These are phyloP conservation scores for Tetragonia tetragonoides DNA, from an alignment of 148 eudicot species.

Conservation along the genomic window DNA sequence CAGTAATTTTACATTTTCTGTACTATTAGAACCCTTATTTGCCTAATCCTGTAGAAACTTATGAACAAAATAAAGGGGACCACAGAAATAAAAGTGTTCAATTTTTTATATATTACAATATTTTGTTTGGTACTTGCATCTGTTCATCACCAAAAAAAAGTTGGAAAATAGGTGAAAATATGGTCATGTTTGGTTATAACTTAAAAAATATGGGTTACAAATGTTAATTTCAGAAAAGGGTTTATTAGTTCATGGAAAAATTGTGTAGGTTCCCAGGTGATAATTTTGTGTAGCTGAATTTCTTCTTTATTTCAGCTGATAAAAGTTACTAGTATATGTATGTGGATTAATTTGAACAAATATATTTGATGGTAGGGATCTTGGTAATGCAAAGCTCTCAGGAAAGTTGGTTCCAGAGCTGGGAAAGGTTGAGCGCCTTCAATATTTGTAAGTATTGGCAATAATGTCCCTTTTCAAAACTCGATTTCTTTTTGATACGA, in stretches of 20 bases:
- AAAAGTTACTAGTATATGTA: background rate
- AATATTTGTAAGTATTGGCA: slow-evolving; percentile 57
- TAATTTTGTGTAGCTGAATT: background rate
- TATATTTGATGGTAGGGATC: slow-evolving; percentile 39
- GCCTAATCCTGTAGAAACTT: background rate
- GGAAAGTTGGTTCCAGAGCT: slow-evolving; percentile 78
- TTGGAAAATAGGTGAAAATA: background rate
- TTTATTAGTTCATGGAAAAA: too few species aligned
- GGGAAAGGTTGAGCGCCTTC: slow-evolving; percentile 70
- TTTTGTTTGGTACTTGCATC: background rate
- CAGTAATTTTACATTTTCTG: background rate
- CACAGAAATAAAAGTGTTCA: too few species aligned
- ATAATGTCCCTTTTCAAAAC: background rate
- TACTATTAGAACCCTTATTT: background rate
- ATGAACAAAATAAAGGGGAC: too few species aligned
- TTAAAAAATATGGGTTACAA: too few species aligned
- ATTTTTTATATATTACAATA: too few species aligned
- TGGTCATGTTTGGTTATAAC: background rate
- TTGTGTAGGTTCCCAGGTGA: too few species aligned
- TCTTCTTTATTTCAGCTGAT: background rate
- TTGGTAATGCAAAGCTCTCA: slow-evolving; percentile 75
- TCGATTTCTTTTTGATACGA: too few species aligned
- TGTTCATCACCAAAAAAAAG: background rate
- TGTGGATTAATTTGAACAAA: background rate
- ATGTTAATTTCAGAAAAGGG: too few species aligned